These are phyloP conservation scores for Quercus engelmannii DNA, from an alignment of 306 rosid genomes.

Conservation along the genomic window DNA sequence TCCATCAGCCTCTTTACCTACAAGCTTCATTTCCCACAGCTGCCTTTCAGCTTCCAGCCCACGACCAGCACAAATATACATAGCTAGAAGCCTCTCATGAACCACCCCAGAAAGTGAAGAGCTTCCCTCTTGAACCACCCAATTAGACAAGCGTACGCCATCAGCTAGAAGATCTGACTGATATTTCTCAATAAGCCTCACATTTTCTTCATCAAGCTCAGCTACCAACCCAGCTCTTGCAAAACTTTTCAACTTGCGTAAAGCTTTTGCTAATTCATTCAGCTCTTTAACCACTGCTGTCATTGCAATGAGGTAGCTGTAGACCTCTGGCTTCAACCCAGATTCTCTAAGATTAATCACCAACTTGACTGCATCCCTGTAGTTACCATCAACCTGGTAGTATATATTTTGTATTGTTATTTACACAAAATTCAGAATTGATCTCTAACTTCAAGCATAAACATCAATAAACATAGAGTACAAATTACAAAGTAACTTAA, in stretches of 20 bases:
- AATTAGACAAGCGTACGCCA: conserved; percentile 66
- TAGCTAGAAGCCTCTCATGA: conserved; percentile 94
- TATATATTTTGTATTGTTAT: conserved; percentile 19
- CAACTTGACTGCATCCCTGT: conserved; percentile 63
- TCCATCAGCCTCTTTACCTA: conserved; percentile 82
- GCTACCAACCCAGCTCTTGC: conserved; percentile 49
- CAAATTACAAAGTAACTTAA: no score
- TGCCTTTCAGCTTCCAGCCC: conserved; percentile 96
- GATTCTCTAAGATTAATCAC: conserved; percentile 77
- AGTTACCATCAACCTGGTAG: conserved; percentile 73
- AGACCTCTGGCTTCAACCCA: conserved; percentile 85
- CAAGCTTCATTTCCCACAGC: conserved; percentile 92
- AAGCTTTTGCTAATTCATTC: conserved; percentile 75
- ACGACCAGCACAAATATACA: conserved; percentile 87
- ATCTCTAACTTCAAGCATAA: background rate
- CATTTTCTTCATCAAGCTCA: conserved; percentile 55
- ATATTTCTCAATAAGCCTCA: conserved; percentile 57
- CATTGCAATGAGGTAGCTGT: conserved; percentile 92
- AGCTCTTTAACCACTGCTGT: conserved; percentile 93
- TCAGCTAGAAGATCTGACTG: conserved; percentile 75
- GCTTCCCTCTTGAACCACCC: conserved; percentile 70
- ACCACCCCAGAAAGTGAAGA: conserved; percentile 57
- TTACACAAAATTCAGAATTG: background rate
- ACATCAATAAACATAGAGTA: no score
- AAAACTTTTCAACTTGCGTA: conserved; percentile 71